Conservation (phyloP, 2,329 filamentous ascomycete species). For the Botrytis hyacinthi region DNA sequence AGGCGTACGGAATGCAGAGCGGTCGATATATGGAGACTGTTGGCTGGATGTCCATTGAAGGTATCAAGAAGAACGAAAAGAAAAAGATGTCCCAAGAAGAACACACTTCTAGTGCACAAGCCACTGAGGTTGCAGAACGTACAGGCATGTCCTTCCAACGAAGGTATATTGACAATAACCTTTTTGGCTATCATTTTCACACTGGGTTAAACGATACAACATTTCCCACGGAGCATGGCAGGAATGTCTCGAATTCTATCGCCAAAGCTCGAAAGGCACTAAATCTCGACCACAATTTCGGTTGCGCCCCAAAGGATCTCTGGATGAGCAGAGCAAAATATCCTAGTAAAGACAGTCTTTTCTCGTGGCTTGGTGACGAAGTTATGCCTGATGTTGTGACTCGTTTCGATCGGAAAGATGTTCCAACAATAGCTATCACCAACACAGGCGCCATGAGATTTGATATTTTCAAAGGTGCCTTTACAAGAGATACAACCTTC, state of each 20-base stretch:
- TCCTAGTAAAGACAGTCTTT: constrained; percentile 71
- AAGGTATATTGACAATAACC: constrained; percentile 91
- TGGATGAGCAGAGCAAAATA: constrained; percentile 83
- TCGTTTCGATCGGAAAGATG: constrained; percentile 55
- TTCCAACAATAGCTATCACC: constrained; percentile 68
- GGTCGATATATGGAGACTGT: constrained; percentile 94
- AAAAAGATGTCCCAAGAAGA: constrained; percentile 32
- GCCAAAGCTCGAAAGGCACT: constrained; percentile 66
- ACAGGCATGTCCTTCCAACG: constrained; percentile 62
- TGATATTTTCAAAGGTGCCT: constrained; percentile 89
- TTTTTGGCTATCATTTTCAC: constrained; percentile 80
- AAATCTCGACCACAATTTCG: constrained; percentile 69
- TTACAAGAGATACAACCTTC: constrained; percentile 83
- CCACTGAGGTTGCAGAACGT: constrained; percentile 27
- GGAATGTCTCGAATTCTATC: constrained; percentile 69
- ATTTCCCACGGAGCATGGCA: constrained; percentile 75
- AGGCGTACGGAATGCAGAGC: constrained; percentile 76
- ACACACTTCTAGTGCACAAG: background rate
- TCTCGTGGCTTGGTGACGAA: constrained; percentile 72
- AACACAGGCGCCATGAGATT: constrained; percentile 94
- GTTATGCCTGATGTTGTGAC: constrained; percentile 68
- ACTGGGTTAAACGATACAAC: constrained; percentile 67
- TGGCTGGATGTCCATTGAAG: constrained; percentile 85
- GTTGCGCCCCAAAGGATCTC: constrained; percentile 77
- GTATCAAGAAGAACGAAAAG: constrained; percentile 42